Conservation (phyloP, 345 rosid species). For the Moricandia moricandioides region DNA sequence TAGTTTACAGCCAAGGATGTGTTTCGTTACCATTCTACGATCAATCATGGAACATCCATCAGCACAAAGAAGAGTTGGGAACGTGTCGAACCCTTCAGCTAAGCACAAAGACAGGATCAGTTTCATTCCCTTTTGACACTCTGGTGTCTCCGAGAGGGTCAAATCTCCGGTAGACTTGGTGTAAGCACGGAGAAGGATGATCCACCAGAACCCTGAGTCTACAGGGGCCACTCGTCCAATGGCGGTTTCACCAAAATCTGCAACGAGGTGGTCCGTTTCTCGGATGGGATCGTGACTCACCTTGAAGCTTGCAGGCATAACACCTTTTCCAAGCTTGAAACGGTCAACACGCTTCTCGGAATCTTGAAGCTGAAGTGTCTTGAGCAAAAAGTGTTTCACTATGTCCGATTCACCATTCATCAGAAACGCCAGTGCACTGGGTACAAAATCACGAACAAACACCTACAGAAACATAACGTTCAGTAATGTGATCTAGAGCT, state of each 20-base stretch:
- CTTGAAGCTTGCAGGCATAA: constrained; percentile 81
- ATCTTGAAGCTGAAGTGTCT: constrained; percentile 70
- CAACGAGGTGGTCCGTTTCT: constrained; percentile 56
- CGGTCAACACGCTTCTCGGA: constrained; percentile 72
- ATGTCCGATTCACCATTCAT: constrained; percentile 78
- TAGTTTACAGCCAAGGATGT: neutral
- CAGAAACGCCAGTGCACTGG: constrained; percentile 73
- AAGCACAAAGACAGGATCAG: constrained; percentile 62
- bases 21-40: constrained; percentile 64
- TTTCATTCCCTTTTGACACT: constrained; percentile 73
- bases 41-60: constrained; percentile 81
- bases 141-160: constrained; percentile 58
- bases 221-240: constrained; percentile 84
- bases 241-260: constrained; percentile 78
- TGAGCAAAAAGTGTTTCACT: constrained; percentile 70
- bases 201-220: constrained; percentile 90
- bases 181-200: constrained; percentile 78
- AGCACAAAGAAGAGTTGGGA: constrained; percentile 73
- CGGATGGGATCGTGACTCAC: constrained; percentile 71
- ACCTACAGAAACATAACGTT: constrained; percentile 39
- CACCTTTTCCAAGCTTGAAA: constrained; percentile 81
- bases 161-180: constrained; percentile 73
- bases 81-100: constrained; percentile 79
- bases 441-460: constrained; percentile 78
- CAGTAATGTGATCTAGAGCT: neutral